These are phyloP conservation scores for Stevia rebaudiana DNA, from an alignment of 140 eudicot species.

Conservation along the genomic window DNA sequence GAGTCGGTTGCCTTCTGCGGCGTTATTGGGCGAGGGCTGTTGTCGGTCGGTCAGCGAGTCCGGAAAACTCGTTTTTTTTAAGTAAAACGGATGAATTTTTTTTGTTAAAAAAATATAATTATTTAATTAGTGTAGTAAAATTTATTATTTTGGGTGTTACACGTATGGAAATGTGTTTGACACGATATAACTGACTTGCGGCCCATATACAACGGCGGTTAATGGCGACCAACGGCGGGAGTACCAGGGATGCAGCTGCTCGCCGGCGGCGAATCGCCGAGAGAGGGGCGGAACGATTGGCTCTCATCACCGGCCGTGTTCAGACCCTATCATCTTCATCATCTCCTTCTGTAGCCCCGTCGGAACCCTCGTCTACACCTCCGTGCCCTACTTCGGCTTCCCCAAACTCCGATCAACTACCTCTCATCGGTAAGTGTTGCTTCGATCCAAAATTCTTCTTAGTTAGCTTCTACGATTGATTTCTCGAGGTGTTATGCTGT, in stretches of 20 bases:
- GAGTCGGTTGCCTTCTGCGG: no score
- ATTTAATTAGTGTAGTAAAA: no score
- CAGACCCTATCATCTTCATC: slow-evolving; percentile 32
- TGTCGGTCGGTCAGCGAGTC: no score
- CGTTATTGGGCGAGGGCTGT: no score
- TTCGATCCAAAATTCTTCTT: not conserved
- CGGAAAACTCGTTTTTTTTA: no score
- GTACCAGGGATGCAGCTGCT: slow-evolving; percentile 50
- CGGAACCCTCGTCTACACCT: slow-evolving; percentile 9
- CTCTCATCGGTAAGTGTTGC: slow-evolving; percentile 19
- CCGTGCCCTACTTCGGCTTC: slow-evolving; percentile 26
- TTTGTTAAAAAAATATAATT: no score
- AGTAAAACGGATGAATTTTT: no score
- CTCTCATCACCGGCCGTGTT: slow-evolving; percentile 83
- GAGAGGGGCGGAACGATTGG: slow-evolving; percentile 80
- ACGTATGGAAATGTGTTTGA: not conserved
- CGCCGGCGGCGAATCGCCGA: slow-evolving; percentile 73
- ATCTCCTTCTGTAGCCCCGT: slow-evolving; percentile 3
- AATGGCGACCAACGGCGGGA: slow-evolving; percentile 33
- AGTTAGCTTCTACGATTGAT: not conserved
- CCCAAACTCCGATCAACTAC: slow-evolving; percentile 20
- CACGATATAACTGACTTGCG: not conserved
- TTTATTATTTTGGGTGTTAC: no score
- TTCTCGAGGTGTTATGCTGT: not conserved
- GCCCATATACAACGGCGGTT: slow-evolving; percentile 9